A percentile compares a stretch with the other conserved stretches of the same genome.
Evolutionary conservation across 306 rosid species (phyloP).

Genomic region (Malus asiatica): DNA sequence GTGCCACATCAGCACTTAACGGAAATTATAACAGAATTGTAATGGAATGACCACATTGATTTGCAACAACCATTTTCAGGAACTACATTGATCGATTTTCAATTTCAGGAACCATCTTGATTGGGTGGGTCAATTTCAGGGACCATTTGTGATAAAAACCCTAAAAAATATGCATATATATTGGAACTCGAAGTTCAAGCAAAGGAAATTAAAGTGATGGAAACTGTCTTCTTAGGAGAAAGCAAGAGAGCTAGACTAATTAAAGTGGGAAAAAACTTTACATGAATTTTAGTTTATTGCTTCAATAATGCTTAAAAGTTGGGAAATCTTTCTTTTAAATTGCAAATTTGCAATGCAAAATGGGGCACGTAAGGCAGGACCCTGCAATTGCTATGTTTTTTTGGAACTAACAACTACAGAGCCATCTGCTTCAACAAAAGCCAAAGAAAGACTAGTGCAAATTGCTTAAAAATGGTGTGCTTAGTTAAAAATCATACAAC

Average conservation of each 20-base stretch:
- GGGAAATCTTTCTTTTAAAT: background rate
- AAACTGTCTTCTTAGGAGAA: constrained; percentile 20
- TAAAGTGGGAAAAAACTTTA: constrained; percentile 3
- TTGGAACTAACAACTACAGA: background rate
- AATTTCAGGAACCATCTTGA: too few relatives aligned
- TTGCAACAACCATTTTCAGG: too few relatives aligned
- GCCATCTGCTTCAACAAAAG: constrained; percentile 1
- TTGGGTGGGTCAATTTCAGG: too few relatives aligned
- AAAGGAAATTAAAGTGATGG: background rate
- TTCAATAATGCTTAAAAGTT: constrained; percentile 12
- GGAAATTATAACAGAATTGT: too few relatives aligned
- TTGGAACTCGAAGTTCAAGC: background rate
- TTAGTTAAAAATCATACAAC: background rate
- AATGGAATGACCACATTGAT: too few relatives aligned
- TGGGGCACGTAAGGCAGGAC: background rate
- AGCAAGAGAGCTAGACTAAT: background rate
- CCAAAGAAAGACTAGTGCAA: background rate
- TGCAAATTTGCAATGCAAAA: background rate
- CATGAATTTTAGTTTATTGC: background rate
- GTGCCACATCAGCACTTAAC: too few relatives aligned
- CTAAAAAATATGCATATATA: background rate
- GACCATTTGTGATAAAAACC: too few relatives aligned
- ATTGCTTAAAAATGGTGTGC: background rate
- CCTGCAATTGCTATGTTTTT: background rate
- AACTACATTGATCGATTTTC: too few relatives aligned